Percentiles rank a stretch among this genome's conserved stretches.
These are phyloP conservation scores for Quercus berberidifolia DNA, from an alignment of 306 rosid genomes.

Conservation along the genomic window DNA sequence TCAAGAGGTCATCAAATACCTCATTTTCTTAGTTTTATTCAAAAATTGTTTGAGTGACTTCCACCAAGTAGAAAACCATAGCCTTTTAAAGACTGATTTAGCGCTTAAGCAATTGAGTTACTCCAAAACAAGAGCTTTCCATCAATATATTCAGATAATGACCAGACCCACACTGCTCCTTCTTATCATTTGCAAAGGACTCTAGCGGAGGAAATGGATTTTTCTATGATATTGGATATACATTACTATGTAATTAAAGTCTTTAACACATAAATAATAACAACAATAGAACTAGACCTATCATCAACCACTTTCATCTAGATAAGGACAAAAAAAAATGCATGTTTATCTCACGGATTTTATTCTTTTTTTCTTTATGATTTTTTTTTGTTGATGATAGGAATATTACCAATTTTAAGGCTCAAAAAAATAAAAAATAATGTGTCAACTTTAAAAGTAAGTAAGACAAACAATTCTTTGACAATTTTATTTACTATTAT, in stretches of 20 bases:
- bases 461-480: too few species aligned
- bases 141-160: constrained; percentile 19
- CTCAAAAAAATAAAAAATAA: too few species aligned
- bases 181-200: constrained; percentile 6
- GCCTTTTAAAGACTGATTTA: constrained; percentile 47
- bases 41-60: constrained; percentile 34
- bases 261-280: too few species aligned
- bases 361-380: background rate
- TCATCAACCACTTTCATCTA: constrained; percentile 19
- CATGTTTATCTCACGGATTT: background rate
- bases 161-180: background rate
- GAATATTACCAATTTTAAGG: too few species aligned
- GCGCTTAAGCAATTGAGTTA: constrained; percentile 76
- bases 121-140: constrained; percentile 44
- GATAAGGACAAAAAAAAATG: background rate
- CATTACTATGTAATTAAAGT: too few species aligned
- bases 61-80: constrained; percentile 28
- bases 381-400: background rate
- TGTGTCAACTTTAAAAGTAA: too few species aligned
- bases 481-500: too few species aligned
- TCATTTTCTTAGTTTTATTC: constrained; percentile 24
- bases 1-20: constrained; percentile 14
- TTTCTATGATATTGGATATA: background rate
- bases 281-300: background rate
- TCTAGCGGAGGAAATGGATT: background rate